Evolutionary conservation across 225 moss, liverwort and hornwort species (phyloP), one percentile per base, ranked within the genome.

Genomic region (Pleurozium schreberi): DNA sequence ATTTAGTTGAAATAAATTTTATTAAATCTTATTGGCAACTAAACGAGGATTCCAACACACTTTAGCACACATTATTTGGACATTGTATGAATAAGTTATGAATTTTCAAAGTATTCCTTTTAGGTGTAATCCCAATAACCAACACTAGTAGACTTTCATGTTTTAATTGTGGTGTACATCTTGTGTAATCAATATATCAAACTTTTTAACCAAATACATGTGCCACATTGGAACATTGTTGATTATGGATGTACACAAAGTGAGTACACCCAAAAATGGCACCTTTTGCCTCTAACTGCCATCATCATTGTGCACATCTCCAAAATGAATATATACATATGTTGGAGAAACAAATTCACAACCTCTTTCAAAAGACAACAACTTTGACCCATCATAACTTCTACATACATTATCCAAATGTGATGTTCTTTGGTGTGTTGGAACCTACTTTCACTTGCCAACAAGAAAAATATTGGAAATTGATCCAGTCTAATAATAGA

Each of bases 381-480:
- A 6, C 12, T n/a, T 68, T n/a, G 22, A 6, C 23, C n/a, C 13
- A 0, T 12, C 1, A 0, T 22, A 68, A n/a, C n/a, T n/a, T n/a
- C 22, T 68, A 22, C 68, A n/a, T n/a, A 7, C 7, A 0, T 0
- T 12, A n/a, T 68, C 22, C 68, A n/a, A 68, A 68, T 68, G 7
- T 12, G 0, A 4, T 2, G 2, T n/a, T 22, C 12, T n/a, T 12
- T 68, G 7, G 7, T n/a, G 12, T 1, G 0, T 68, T 68, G 2
- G 4, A 68, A n/a, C 22, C 6, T n/a, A 6, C 12, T 68, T n/a
- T n/a, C 12, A 21, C 12, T n/a, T 22, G 7, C 12, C 12, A 21
- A 68, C 22, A 68, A 68, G 4, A 67, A 68, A n/a, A 67, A 12
- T 21, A 67, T 11, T 22, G n/a, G 22, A 68, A n/a, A 12, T 21